Percentiles rank a stretch among this genome's conserved stretches.
Evolutionary conservation across 2,329 filamentous ascomycete genomes (phyloP).

Genomic region (Pseudocercospora fijiensis): DNA sequence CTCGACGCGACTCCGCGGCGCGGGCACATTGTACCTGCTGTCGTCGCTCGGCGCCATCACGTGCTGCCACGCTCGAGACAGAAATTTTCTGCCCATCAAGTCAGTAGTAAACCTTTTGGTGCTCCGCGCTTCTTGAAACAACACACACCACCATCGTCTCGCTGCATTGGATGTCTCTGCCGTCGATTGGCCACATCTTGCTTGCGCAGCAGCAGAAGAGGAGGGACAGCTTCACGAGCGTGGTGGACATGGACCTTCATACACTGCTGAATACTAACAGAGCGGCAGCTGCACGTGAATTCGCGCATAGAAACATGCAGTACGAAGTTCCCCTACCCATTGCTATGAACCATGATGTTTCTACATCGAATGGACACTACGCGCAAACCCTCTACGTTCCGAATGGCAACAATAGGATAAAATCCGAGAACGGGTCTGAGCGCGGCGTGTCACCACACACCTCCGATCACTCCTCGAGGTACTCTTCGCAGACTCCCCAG

Average conservation of each 20-base stretch:
- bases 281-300: slow-evolving; percentile 33
- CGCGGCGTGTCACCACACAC: slow-evolving; percentile 57
- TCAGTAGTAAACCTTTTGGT: slow-evolving; percentile 26
- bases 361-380: slow-evolving; percentile 35
- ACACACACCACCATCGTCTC: slow-evolving; percentile 10
- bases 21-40: slow-evolving; percentile 6
- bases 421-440: slow-evolving; percentile 60
- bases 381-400: slow-evolving; percentile 49
- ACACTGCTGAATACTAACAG: slow-evolving; percentile 42
- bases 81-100: slow-evolving; percentile 31
- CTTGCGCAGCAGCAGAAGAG: slow-evolving; percentile 35
- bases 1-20: slow-evolving; percentile 2
- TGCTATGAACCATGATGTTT: slow-evolving; percentile 36
- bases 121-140: slow-evolving; percentile 14
- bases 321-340: slow-evolving; percentile 40
- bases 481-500: slow-evolving; percentile 58
- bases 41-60: slow-evolving; percentile 19
- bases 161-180: slow-evolving; percentile 35
- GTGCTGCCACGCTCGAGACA: slow-evolving; percentile 23
- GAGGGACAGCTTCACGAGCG: slow-evolving; percentile 39
- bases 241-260: slow-evolving; percentile 39
- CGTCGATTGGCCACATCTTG: slow-evolving; percentile 35
- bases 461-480: slow-evolving; percentile 57
- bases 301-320: slow-evolving; percentile 39
- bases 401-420: slow-evolving; percentile 52